These are phyloP conservation scores for Cladosporium sphaerospermum DNA, from an alignment of 2,329 filamentous ascomycete genomes.

Conservation along the genomic window DNA sequence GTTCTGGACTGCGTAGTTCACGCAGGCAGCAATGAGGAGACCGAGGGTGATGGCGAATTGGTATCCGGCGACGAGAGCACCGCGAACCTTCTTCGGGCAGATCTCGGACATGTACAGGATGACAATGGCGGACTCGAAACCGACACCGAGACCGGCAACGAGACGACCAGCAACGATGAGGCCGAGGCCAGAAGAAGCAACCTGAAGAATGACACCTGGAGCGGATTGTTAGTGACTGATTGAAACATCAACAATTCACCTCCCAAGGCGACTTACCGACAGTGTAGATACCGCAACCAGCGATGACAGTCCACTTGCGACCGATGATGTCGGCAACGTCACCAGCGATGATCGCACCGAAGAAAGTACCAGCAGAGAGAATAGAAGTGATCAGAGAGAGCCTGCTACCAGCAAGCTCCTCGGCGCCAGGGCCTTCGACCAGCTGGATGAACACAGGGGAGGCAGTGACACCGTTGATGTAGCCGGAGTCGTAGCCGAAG, in stretches of 20 bases:
- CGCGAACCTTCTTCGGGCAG: constrained; percentile 51
- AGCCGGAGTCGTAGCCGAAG: constrained; percentile 74
- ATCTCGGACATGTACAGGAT: constrained; percentile 87
- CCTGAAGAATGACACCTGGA: constrained; percentile 57
- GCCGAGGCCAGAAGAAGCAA: constrained; percentile 48
- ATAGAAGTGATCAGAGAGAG: constrained; percentile 67
- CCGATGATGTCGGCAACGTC: constrained; percentile 71
- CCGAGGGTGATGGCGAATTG: constrained; percentile 80
- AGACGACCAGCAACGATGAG: constrained; percentile 68
- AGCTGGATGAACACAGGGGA: constrained; percentile 46
- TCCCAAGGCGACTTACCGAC: constrained; percentile 31
- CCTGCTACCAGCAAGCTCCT: constrained; percentile 25
- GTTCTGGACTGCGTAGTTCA: constrained; percentile 65
- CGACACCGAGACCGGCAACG: constrained; percentile 70
- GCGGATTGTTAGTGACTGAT: constrained; percentile 1
- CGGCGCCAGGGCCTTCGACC: constrained; percentile 40
- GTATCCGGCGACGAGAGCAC: constrained; percentile 73
- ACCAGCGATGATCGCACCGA: constrained; percentile 70
- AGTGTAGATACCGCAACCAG: constrained; percentile 64
- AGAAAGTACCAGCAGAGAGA: constrained; percentile 65
- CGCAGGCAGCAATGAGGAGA: constrained; percentile 56
- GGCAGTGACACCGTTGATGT: constrained; percentile 51
- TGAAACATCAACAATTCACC: too few species aligned
- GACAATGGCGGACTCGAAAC: constrained; percentile 73
- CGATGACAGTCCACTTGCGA: constrained; percentile 65